Evolutionary conservation across 768 basidiomycete genomes (phyloP).

Genomic region (Favolaschia claudopus): DNA sequence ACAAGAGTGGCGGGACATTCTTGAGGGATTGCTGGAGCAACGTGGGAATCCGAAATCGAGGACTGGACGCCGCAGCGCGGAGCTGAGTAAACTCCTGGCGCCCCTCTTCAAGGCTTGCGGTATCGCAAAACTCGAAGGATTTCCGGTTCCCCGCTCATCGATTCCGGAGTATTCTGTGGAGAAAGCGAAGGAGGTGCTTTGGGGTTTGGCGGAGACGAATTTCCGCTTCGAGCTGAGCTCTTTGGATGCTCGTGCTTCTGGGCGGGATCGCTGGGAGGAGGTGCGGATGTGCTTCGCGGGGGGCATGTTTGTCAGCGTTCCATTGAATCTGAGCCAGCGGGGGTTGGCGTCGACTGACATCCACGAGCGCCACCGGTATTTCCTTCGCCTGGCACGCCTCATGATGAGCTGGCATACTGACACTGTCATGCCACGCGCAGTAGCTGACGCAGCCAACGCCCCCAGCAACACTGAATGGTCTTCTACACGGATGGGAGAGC

Average conservation of each 20-base stretch:
- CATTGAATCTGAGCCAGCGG: neutral
- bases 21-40: neutral
- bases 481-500: neutral
- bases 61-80: neutral
- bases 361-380: neutral
- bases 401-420: neutral
- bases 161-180: neutral
- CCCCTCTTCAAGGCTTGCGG: neutral
- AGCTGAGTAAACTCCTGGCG: neutral
- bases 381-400: neutral
- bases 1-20: neutral
- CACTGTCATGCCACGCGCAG: neutral
- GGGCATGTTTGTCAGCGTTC: neutral
- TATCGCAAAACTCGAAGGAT: neutral
- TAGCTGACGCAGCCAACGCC: neutral
- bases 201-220: slow-evolving; percentile 5
- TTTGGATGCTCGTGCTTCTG: neutral
- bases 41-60: neutral
- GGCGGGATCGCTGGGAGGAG: neutral
- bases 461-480: neutral
- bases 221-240: neutral
- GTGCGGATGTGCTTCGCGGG: neutral
- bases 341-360: neutral
- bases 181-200: neutral
- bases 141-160: neutral